Conservation (phyloP, 805 yeast species). For the Saturnispora hagleri region DNA sequence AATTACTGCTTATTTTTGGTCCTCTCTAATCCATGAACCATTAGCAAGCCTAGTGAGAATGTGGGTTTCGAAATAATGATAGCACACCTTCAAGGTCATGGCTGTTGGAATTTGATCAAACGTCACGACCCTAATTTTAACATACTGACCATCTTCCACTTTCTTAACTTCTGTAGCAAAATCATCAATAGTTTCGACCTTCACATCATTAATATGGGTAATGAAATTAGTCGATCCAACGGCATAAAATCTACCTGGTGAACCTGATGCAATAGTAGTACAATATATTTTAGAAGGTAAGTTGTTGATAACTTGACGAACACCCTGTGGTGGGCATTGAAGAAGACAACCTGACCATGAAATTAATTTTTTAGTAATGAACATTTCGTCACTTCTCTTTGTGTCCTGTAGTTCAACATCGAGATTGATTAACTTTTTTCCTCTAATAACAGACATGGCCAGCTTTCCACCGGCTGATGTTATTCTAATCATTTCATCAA, state of each 20-base stretch:
- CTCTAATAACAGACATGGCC: conserved; percentile 60
- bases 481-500: conserved; percentile 34
- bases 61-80: conserved; percentile 73
- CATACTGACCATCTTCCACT: conserved; percentile 73
- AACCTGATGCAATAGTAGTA: conserved; percentile 64
- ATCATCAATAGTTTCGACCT: conserved; percentile 60
- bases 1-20: neutral
- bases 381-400: conserved; percentile 24
- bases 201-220: conserved; percentile 76
- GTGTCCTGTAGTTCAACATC: conserved; percentile 58
- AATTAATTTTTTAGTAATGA: conserved; percentile 57
- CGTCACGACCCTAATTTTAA: conserved; percentile 70
- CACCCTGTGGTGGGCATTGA: conserved; percentile 90
- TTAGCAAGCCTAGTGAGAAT: conserved; percentile 45
- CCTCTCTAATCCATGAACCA: conserved; percentile 42
- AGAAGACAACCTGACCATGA: conserved; percentile 78
- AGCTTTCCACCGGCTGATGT: conserved; percentile 23
- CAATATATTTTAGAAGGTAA: conserved; percentile 82
- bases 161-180: conserved; percentile 58
- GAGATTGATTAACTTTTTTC: conserved; percentile 52
- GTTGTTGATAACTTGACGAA: conserved; percentile 68
- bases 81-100: conserved; percentile 73
- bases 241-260: conserved; percentile 80
- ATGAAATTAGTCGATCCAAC: conserved; percentile 74
- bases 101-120: conserved; percentile 86